These are phyloP conservation scores for Eudorina sp. DNA, from an alignment of 139 green algal genomes.

Conservation along the genomic window DNA sequence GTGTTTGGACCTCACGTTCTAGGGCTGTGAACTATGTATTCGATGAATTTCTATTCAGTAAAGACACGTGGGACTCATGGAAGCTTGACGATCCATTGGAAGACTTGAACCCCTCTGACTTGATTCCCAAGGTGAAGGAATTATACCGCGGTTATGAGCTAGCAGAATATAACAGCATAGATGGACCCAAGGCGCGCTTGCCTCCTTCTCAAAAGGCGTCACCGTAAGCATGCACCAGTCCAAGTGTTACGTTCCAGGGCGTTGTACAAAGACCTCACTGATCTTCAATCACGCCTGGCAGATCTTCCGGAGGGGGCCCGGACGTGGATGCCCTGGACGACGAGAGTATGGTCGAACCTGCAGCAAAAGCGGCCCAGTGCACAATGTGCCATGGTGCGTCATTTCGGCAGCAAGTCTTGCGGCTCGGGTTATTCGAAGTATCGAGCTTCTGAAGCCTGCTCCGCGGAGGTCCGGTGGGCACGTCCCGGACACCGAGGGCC, in stretches of 20 bases:
- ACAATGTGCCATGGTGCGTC: constrained; percentile 38
- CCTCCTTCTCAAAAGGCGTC: not conserved
- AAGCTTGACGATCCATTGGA: constrained; percentile 36
- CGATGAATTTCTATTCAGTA: constrained; percentile 48
- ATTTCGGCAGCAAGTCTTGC: no score
- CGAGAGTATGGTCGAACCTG: constrained; percentile 25
- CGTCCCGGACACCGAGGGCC: not conserved
- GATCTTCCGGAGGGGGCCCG: not conserved
- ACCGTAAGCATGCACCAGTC: no score
- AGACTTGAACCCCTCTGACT: constrained; percentile 36
- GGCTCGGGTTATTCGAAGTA: not conserved
- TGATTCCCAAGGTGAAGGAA: constrained; percentile 12
- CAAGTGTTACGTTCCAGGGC: no score
- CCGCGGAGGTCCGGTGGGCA: not conserved
- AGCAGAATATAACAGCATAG: constrained; percentile 22
- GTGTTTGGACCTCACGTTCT: not conserved
- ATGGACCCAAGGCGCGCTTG: not conserved
- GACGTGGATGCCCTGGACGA: constrained; percentile 41
- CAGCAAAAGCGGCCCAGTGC: constrained; percentile 40
- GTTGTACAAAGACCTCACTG: no score
- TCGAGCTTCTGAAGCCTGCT: not conserved
- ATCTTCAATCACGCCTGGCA: no score
- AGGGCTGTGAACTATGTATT: constrained; percentile 37
- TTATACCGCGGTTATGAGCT: constrained; percentile 5
- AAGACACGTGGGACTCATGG: constrained; percentile 40